phyloP scores from a whole-genome alignment of 768 basidiomycete species.

The Suillus weaverae region DNA sequence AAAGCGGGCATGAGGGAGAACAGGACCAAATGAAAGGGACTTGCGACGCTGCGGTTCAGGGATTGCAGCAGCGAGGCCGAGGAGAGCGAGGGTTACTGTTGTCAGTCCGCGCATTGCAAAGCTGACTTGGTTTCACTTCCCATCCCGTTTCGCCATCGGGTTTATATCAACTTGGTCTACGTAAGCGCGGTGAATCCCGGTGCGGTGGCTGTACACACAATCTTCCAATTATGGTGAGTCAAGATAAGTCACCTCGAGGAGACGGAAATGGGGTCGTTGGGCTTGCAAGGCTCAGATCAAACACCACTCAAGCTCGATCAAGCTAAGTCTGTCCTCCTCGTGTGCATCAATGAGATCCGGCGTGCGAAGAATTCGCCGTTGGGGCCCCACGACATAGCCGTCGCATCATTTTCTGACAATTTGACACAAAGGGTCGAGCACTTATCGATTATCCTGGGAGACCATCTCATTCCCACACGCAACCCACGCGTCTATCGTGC shows the following conservation, averaged over 20 bases:
- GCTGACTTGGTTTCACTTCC: neutral
- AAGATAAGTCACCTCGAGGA: conserved; percentile 4
- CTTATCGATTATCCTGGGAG: neutral
- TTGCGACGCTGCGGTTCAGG: conserved; percentile 52
- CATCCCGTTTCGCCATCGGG: neutral
- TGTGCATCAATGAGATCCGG: neutral
- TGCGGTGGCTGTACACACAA: neutral
- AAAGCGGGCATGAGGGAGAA: conserved; percentile 72
- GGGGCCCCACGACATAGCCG: neutral
- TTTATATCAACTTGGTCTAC: neutral
- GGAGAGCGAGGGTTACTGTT: conserved; percentile 59
- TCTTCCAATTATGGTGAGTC: neutral
- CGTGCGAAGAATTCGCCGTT: neutral
- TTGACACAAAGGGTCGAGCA: neutral
- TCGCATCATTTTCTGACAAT: no score
- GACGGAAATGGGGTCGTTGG: conserved; percentile 2
- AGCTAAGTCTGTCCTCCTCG: neutral
- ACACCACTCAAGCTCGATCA: neutral
- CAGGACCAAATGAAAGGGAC: conserved; percentile 87
- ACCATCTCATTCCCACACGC: neutral
- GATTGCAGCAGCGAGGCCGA: conserved; percentile 53
- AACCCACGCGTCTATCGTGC: neutral
- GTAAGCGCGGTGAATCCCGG: conserved; percentile 6
- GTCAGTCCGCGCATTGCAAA: conserved; percentile 61
- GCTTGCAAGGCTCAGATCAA: neutral